Evolutionary conservation across 2,329 filamentous ascomycete genomes (phyloP).

Genomic region (Lasiodiplodia sp.): DNA sequence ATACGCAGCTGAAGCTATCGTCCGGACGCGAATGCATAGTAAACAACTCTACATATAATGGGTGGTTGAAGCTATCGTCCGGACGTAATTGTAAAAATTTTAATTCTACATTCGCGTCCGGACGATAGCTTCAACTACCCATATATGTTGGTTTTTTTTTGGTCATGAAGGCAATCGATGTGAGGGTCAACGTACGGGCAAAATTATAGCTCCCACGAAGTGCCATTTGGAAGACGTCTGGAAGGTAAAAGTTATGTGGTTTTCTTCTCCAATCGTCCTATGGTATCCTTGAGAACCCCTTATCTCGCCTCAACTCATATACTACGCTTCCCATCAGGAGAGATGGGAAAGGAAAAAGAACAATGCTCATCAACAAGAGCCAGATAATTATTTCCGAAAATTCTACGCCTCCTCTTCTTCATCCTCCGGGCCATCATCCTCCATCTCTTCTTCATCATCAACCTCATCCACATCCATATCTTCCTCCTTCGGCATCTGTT

Average conservation of each 20-base stretch:
- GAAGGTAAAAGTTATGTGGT: background rate
- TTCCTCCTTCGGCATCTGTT: slow-evolving; percentile 42
- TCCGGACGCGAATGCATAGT: too few species aligned
- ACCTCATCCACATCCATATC: slow-evolving; percentile 44
- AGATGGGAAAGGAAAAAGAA: background rate
- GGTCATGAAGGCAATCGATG: too few species aligned
- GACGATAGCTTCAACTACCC: too few species aligned
- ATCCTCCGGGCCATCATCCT: slow-evolving; percentile 61
- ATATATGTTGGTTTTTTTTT: too few species aligned
- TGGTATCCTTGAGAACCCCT: background rate
- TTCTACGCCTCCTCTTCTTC: slow-evolving; percentile 29
- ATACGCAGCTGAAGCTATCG: too few species aligned
- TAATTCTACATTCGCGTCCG: too few species aligned
- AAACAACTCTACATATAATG: too few species aligned
- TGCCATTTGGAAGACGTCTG: too few species aligned
- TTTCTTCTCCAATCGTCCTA: background rate
- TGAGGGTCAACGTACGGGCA: too few species aligned
- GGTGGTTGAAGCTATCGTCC: too few species aligned
- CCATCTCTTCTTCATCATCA: slow-evolving; percentile 43
- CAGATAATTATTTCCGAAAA: background rate
- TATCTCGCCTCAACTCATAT: background rate
- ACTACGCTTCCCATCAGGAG: background rate
- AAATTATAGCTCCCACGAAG: too few species aligned
- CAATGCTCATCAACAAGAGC: background rate
- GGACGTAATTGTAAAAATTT: too few species aligned